A percentile compares a stretch with the other conserved stretches of the same genome.
These are phyloP conservation scores for Hanseniaspora gamundiae DNA, from an alignment of 1,139 yeast genomes.

Conservation along the genomic window DNA sequence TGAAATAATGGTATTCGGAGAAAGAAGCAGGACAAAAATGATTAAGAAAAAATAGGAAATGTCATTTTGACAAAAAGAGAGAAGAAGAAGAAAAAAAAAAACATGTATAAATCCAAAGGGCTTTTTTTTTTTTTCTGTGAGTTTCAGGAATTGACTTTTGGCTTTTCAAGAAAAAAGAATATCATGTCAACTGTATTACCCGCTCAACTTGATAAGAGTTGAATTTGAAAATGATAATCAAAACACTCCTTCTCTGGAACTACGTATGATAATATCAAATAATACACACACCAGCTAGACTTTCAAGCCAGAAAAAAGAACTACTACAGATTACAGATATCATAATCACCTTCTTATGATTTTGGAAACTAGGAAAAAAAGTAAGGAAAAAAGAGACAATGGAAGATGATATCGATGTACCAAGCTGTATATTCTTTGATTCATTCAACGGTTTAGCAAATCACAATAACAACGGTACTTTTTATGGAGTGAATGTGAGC, in stretches of 20 bases:
- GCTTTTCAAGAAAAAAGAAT: too few relatives aligned
- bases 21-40: background rate
- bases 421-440: background rate
- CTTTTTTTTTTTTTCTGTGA: background rate
- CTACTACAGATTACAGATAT: too few relatives aligned
- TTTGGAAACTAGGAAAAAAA: background rate
- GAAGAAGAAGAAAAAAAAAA: too few relatives aligned
- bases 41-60: background rate
- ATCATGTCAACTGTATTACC: too few relatives aligned
- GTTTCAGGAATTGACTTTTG: background rate
- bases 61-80: background rate
- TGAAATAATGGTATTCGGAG: background rate
- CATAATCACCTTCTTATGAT: too few relatives aligned
- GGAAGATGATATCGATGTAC: background rate
- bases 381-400: conserved; percentile 3
- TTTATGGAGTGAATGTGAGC: background rate
- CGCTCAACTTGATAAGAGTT: too few relatives aligned
- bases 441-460: background rate
- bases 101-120: background rate
- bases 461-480: background rate
- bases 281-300: too few relatives aligned
- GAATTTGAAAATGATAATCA: too few relatives aligned
- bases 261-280: too few relatives aligned
- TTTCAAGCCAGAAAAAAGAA: too few relatives aligned
- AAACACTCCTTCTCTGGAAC: too few relatives aligned